Evolutionary conservation across 495 filamentous ascomycete genomes (phyloP), one percentile per base, ranked within the genome.

Genomic region (Xylaria telfairii): DNA sequence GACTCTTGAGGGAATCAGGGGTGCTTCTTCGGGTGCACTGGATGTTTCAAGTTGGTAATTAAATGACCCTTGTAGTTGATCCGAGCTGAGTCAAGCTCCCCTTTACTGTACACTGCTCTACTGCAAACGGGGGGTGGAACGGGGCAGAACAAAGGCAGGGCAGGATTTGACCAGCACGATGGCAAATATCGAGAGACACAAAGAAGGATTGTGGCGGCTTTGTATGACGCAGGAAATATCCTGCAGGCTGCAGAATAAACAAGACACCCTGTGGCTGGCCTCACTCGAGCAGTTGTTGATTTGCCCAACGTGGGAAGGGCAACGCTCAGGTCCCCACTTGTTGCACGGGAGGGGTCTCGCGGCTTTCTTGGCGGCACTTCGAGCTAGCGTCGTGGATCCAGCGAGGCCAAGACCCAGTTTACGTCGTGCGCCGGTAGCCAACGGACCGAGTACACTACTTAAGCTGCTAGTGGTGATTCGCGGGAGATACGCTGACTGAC

Each of bases 61-160:
- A 65, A 65, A 51, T 65, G 44, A 49, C 30, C 62, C 62, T 65
- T 65, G 42, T 65, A 47, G 42, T 44, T n/a, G 62, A 65, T 65
- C 44, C 62, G 62, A 37, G 62, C 62, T 65, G 62, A 24, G 44
- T 51, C 42, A 51, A 63, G 41, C 24, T 26, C 39, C 12, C 24
- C 51, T 54, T 6, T 54, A 21, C 24, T 30, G 30, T 21, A 8
- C 8, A 37, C 8, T n/a, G n/a, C n/a, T n/a, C n/a, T n/a, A n/a
- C 3, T 37, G 8, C 34, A 37, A 54, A 54, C 15, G 41, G 44
- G 53, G 19, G 44, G 19, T 19, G 15, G 44, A 47, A 30, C 8
- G 10, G 26, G 10, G 51, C 32, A 59, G 54, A 24, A 44, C 39
- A 64, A 42, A n/a, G n/a, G n/a, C n/a, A n/a, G n/a, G 19, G 6